Evolutionary conservation across 2,329 filamentous ascomycete species (phyloP), one percentile per base, ranked within the genome.

Genomic region (Trichoderma koningii): DNA sequence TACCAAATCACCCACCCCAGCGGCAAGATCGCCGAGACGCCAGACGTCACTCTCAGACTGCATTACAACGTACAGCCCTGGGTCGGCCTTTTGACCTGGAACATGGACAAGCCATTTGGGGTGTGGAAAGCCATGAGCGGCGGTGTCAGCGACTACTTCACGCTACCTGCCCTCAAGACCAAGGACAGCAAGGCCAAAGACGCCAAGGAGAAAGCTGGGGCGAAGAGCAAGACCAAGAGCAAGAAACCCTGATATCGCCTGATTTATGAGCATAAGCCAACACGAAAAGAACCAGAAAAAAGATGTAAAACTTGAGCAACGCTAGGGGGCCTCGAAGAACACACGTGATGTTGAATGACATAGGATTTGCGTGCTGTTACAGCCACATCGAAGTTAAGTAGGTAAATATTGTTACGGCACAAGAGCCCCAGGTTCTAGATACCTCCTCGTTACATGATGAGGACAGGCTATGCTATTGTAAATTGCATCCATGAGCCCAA

Each of bases 11-110:
- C 93, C 5, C 93, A 97, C 76, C 91, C 94, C 12, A 85, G 85
- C 12, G 91, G 93, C 67, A 88, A 88, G 76, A 83, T 98, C 69
- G 90, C 91, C 52, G 84, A 89, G 73, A 82, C 87, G 55, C 81
- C 84, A 57, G 88, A 95, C 75, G 92, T 94, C 64, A 88, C 86
- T 34, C 81, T 99, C 68, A 87, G 89, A 72, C 81, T 98, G 61
- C 89, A 95, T 74, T 99, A 96, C 87, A 98, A 98, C 79, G 90
- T 98, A 66, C 95, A 99, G 82, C 95, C 95, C 38, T 98, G 94
- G 92, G 92, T 99, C 12, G 95, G 95, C 15, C 79, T 89, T 60
- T 78, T 98, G 76, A 90, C 90, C 48, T 99, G 95, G 95, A 89
- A 90, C 73, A 82, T 87, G 68, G 76, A 82, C 68, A 70, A 74